These are phyloP conservation scores for Geotrichum siamense DNA, from an alignment of 1,139 yeast genomes.

Conservation along the genomic window DNA sequence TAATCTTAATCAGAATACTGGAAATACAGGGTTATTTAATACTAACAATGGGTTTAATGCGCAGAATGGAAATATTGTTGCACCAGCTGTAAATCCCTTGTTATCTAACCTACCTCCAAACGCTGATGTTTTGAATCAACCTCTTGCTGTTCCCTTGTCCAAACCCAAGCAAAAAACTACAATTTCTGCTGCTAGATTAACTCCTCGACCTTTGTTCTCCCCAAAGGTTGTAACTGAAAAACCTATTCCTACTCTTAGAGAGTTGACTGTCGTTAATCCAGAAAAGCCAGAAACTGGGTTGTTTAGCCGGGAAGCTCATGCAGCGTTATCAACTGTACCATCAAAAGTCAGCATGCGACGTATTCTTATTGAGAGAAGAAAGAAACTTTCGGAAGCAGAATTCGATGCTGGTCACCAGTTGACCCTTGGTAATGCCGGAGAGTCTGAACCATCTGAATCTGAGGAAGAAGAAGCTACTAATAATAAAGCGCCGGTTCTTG, in stretches of 20 bases:
- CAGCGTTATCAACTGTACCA: slow-evolving; percentile 68
- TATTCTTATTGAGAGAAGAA: slow-evolving; percentile 48
- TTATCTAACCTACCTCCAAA: too few species aligned
- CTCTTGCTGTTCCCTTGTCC: slow-evolving; percentile 49
- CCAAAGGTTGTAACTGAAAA: slow-evolving; percentile 1
- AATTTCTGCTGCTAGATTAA: slow-evolving; percentile 55
- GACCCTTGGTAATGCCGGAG: background rate
- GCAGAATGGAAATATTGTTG: slow-evolving; percentile 1
- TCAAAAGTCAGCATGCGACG: slow-evolving; percentile 51
- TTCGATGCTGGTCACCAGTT: slow-evolving; percentile 7
- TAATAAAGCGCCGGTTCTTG: background rate
- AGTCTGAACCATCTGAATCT: background rate
- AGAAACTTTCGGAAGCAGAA: slow-evolving; percentile 21
- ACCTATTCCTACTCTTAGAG: slow-evolving; percentile 1
- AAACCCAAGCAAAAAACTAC: slow-evolving; percentile 50
- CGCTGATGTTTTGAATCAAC: slow-evolving; percentile 28
- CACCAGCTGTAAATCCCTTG: slow-evolving; percentile 53
- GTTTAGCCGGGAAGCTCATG: slow-evolving; percentile 46
- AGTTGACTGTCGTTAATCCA: background rate
- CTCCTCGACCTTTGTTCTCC: slow-evolving; percentile 42
- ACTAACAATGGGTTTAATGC: slow-evolving; percentile 12
- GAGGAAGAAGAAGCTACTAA: background rate
- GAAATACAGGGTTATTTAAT: slow-evolving; percentile 16
- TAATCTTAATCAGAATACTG: slow-evolving; percentile 8
- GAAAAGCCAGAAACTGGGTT: slow-evolving; percentile 21